Conservation (phyloP, 2,329 filamentous ascomycete genomes). For the Podosphaera fusca region DNA sequence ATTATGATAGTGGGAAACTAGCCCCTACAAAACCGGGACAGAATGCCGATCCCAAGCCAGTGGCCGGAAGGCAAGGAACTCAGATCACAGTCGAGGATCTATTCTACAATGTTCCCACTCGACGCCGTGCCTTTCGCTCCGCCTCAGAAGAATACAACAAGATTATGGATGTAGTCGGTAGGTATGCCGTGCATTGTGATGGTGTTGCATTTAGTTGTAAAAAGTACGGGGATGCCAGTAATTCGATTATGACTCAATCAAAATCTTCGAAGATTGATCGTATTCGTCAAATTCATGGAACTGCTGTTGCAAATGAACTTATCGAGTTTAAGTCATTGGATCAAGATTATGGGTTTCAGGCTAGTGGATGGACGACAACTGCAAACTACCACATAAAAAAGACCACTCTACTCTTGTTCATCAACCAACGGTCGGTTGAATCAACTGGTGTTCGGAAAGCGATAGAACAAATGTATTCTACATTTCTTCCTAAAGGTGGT, state of each 20-base stretch:
- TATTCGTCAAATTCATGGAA: slow-evolving; percentile 77
- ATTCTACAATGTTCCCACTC: slow-evolving; percentile 86
- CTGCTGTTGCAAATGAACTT: slow-evolving; percentile 65
- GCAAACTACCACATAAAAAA: slow-evolving; percentile 89
- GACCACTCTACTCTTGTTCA: slow-evolving; percentile 73
- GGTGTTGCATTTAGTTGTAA: slow-evolving; percentile 93
- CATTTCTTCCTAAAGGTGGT: slow-evolving; percentile 76
- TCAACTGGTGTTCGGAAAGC: slow-evolving; percentile 73
- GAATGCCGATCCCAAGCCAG: slow-evolving; percentile 61
- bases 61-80: slow-evolving; percentile 70
- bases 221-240: slow-evolving; percentile 73
- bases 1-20: slow-evolving; percentile 66
- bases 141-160: slow-evolving; percentile 91
- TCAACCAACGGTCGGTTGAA: slow-evolving; percentile 88
- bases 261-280: slow-evolving; percentile 54
- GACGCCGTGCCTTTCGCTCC: slow-evolving; percentile 74
- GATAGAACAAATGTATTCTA: slow-evolving; percentile 69
- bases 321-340: slow-evolving; percentile 53
- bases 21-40: slow-evolving; percentile 72
- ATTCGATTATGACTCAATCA: slow-evolving; percentile 57
- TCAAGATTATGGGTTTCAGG: slow-evolving; percentile 61
- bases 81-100: slow-evolving; percentile 93
- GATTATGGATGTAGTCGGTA: slow-evolving; percentile 82
- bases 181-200: slow-evolving; percentile 77
- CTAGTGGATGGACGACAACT: slow-evolving; percentile 63